Conservation (phyloP, 768 basidiomycete species). For the Tylopilus plumbeoviolaceoides region DNA sequence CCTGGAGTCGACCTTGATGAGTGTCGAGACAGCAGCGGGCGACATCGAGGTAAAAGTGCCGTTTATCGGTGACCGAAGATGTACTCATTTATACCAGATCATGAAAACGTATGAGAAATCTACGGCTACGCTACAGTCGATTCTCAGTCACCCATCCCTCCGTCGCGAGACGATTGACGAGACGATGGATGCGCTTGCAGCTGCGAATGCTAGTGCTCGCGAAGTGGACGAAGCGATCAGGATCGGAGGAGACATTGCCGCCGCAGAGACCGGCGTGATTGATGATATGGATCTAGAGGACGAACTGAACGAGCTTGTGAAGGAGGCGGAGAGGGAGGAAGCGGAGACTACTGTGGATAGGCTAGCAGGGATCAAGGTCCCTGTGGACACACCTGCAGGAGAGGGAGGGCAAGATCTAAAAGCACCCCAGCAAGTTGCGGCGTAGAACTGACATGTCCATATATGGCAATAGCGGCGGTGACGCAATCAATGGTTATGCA, state of each 20-base stretch:
- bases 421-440: constrained; percentile 11
- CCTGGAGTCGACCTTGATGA: constrained; percentile 70
- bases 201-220: constrained; percentile 74
- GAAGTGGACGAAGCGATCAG: constrained; percentile 80
- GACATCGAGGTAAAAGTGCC: constrained; percentile 68
- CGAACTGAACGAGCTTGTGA: constrained; percentile 59
- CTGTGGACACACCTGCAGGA: constrained; percentile 7
- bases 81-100: constrained; percentile 46
- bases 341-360: constrained; percentile 26
- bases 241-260: constrained; percentile 59
- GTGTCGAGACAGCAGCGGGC: constrained; percentile 85
- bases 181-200: constrained; percentile 85
- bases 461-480: constrained; percentile 10
- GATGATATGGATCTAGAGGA: constrained; percentile 59
- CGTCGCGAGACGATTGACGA: constrained; percentile 75
- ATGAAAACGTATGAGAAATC: constrained; percentile 85
- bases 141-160: constrained; percentile 78
- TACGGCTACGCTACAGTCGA: constrained; percentile 65
- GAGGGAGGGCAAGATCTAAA: too few relatives aligned
- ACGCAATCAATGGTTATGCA: constrained; percentile 2
- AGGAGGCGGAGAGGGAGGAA: constrained; percentile 39
- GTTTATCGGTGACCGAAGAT: background rate
- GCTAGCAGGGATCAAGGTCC: constrained; percentile 19
- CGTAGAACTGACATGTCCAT: constrained; percentile 1
- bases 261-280: constrained; percentile 42